Conservation (phyloP, 176 grass and related monocot species). For the Luzula sylvatica region DNA sequence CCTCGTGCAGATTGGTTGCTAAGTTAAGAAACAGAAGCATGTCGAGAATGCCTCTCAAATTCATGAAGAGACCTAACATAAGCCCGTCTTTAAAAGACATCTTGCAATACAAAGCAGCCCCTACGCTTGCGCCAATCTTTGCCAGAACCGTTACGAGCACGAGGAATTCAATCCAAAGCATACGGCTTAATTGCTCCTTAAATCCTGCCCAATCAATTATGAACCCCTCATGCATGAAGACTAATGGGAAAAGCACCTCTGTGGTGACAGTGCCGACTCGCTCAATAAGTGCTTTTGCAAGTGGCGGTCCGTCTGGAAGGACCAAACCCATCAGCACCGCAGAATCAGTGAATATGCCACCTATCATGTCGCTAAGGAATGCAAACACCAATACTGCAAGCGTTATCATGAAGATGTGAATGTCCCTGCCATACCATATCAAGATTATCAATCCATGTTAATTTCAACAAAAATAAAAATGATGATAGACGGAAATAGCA, state of each 20-base stretch:
- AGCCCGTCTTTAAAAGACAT: slow-evolving; percentile 6
- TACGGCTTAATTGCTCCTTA: not conserved
- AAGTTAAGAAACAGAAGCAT: not conserved
- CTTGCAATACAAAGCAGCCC: not conserved
- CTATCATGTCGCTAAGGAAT: not conserved
- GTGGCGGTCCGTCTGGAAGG: slow-evolving; percentile 26
- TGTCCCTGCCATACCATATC: too few relatives aligned
- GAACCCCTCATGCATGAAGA: slow-evolving; percentile 4
- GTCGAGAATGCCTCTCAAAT: slow-evolving; percentile 17
- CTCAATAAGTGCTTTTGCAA: slow-evolving; percentile 25
- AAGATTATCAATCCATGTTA: too few relatives aligned
- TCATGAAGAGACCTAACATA: slow-evolving; percentile 9
- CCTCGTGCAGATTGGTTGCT: too few relatives aligned
- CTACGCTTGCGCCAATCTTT: not conserved
- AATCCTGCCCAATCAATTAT: not conserved
- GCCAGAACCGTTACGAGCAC: not conserved
- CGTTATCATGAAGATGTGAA: slow-evolving; percentile 16
- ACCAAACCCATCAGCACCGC: slow-evolving; percentile 19
- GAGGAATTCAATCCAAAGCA: not conserved
- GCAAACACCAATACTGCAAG: not conserved
- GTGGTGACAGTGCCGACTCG: slow-evolving; percentile 4
- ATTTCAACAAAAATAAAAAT: too few relatives aligned
- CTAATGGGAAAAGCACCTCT: slow-evolving; percentile 13
- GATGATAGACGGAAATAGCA: too few relatives aligned
- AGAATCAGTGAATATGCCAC: not conserved